Evolutionary conservation across 2,329 filamentous ascomycete genomes (phyloP).

Genomic region (Rachicladosporium sp.): DNA sequence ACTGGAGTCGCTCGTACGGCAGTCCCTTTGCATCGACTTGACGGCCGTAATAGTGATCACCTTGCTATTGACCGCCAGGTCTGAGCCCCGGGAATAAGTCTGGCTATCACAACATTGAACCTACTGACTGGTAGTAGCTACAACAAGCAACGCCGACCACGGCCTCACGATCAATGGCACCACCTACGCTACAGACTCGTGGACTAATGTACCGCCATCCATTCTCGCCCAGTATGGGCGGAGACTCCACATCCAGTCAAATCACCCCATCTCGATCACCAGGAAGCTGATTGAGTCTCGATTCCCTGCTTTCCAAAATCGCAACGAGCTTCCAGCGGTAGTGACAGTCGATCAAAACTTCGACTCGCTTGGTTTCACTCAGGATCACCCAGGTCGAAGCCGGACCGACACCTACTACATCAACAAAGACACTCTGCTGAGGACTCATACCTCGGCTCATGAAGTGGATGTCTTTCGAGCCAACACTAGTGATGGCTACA

Average conservation of each 20-base stretch:
- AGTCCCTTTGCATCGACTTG: too few relatives aligned
- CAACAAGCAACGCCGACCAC: neutral
- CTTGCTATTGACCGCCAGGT: too few relatives aligned
- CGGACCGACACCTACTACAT: constrained; percentile 93
- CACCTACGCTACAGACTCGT: constrained; percentile 57
- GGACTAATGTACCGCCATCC: constrained; percentile 71
- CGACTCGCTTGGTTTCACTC: constrained; percentile 85
- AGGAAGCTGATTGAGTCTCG: constrained; percentile 83
- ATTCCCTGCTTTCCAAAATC: constrained; percentile 65
- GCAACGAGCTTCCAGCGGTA: constrained; percentile 70
- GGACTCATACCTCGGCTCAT: constrained; percentile 91
- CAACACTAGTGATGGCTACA: constrained; percentile 65
- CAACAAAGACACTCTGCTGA: constrained; percentile 68
- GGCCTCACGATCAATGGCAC: constrained; percentile 46
- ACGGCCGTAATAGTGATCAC: too few relatives aligned
- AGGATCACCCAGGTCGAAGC: constrained; percentile 75
- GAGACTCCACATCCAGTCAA: constrained; percentile 74
- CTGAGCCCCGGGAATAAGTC: too few relatives aligned
- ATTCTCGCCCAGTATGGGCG: constrained; percentile 65
- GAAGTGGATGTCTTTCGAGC: constrained; percentile 70
- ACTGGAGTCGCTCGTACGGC: too few relatives aligned
- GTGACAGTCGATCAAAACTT: constrained; percentile 84
- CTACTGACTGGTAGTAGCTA: too few relatives aligned
- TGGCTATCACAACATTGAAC: too few relatives aligned
- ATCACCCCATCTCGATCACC: constrained; percentile 85